Conservation (phyloP, 352 stramenopile species). For the Globisporangium iwayamae region DNA sequence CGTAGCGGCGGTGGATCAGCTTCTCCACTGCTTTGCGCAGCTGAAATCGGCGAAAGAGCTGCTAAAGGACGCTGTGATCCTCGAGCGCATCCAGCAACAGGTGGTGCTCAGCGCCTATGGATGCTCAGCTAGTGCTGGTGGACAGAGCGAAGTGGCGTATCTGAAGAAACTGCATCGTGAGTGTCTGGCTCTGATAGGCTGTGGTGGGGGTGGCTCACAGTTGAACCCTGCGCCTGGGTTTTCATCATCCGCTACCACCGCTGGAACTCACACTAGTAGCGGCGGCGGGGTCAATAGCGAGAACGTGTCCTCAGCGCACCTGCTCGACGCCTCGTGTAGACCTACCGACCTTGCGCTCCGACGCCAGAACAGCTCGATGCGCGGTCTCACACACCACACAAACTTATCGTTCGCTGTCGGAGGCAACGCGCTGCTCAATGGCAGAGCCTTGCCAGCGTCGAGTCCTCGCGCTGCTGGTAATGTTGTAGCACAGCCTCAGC, state of each 20-base stretch:
- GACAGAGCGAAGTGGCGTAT: not conserved
- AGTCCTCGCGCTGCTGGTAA: not conserved
- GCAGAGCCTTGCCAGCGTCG: not conserved
- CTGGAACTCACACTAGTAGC: not conserved
- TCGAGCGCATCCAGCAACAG: conserved; percentile 12
- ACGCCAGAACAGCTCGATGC: conserved; percentile 3
- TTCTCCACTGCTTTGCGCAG: not conserved
- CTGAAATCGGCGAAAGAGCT: not conserved
- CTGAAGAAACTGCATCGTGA: conserved; percentile 6
- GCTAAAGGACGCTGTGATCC: not conserved
- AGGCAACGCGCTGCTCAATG: not conserved
- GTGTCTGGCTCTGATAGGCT: conserved; percentile 4
- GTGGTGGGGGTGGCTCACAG: not conserved
- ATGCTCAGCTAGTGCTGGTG: not conserved
- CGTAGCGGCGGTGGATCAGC: conserved; percentile 11
- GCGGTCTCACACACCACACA: not conserved
- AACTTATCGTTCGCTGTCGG: conserved; percentile 5
- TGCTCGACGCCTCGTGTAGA: not conserved
- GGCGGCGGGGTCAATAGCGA: not conserved
- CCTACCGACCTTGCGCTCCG: not conserved
- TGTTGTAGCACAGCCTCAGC: not conserved
- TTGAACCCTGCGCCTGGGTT: not conserved
- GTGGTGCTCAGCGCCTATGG: conserved; percentile 10
- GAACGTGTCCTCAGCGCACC: not conserved
- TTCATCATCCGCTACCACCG: too few species aligned